Base-by-base conservation (phyloP, 1,284 basidiomycete genomes). In the Ceratobasidium sp. region DNA sequence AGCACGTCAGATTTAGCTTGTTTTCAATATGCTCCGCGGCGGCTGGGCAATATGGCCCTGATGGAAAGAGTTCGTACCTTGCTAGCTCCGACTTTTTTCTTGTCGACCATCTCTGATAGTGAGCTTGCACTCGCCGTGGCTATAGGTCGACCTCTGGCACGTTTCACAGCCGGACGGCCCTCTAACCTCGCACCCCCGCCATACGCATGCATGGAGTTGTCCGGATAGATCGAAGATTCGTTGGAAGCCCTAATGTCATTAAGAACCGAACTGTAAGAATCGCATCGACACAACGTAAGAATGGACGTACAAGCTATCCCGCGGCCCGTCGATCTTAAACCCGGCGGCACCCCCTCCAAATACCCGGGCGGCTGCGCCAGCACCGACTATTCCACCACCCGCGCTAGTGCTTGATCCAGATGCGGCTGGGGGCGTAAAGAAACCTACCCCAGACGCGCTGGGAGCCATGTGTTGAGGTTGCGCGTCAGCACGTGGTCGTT, bases 401-500 rank as follows among this genome's bases (percentile, higher is more conserved):
- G 75, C 51, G 45, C 63, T 67, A 50, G 57, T 69, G 24, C 59
- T 45, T 41, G 41, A 74, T 8, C 15, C 47, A 22, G 54, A 56
- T 29, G 53, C 56, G 5, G 54, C 53, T 0, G 71, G 60, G n/a
- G 50, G 44, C 9, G 66, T 71, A 48, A 76, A 66, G 33, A 75
- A 72, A 24, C 73, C 66, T 24, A 44, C 66, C 14, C 66, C 72
- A 31, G 69, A 64, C 45, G 73, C 74, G 56, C 50, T 47, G 22
- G 75, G 64, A 14, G 75, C 75, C 63, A 77, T 67, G 53, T 8
- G 79, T 79, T 45, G 72, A 41, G 81, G 77, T 44, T 80, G 77
- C 0, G 73, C 31, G 27, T 81, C 79, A 1, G 73, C 33, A 15
- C 79, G 44, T 1, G 80, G 79, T 22, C 80, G 77, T 7, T 77